A percentile compares a stretch with the other conserved stretches of the same genome.
phyloP scores from a whole-genome alignment of 2,329 filamentous ascomycete species.

The Hymenotorrendiella dingleyae region DNA sequence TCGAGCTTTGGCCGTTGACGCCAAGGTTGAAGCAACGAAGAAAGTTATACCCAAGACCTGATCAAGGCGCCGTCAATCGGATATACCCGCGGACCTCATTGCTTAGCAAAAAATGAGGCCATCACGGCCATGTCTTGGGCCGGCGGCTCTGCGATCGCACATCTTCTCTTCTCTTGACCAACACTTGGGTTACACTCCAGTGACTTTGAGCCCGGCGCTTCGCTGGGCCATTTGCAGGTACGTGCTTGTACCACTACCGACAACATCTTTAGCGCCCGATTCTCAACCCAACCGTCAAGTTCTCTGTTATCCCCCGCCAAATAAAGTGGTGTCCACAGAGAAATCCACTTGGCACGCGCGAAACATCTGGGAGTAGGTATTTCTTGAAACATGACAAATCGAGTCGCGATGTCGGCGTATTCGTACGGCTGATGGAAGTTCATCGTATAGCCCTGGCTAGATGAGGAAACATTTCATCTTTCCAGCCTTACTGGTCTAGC shows the following conservation, averaged over 20 bases:
- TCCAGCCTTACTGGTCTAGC: background rate
- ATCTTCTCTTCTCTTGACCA: slow-evolving; percentile 6
- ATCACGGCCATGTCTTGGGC: slow-evolving; percentile 1
- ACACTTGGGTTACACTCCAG: slow-evolving; percentile 1
- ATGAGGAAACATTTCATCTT: background rate
- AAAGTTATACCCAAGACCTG: background rate
- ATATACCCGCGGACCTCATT: background rate
- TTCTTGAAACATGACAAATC: slow-evolving; percentile 6
- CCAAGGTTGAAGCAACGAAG: background rate
- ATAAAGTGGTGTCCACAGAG: background rate
- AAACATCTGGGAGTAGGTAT: background rate
- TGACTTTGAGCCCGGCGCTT: slow-evolving; percentile 4
- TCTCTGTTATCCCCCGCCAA: background rate
- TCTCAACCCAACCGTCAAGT: background rate
- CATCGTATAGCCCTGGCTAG: background rate
- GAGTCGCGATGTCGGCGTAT: background rate
- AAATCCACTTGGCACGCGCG: background rate
- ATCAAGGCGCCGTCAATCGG: background rate
- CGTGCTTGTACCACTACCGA: background rate
- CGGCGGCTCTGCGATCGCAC: slow-evolving; percentile 4
- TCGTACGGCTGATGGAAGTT: background rate
- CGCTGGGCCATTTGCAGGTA: slow-evolving; percentile 6
- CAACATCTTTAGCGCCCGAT: slow-evolving; percentile 1
- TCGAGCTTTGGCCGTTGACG: background rate
- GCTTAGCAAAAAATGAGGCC: background rate